These are phyloP conservation scores for Agarophyton chilense DNA, from an alignment of 23 red algal genomes.

Conservation along the genomic window DNA sequence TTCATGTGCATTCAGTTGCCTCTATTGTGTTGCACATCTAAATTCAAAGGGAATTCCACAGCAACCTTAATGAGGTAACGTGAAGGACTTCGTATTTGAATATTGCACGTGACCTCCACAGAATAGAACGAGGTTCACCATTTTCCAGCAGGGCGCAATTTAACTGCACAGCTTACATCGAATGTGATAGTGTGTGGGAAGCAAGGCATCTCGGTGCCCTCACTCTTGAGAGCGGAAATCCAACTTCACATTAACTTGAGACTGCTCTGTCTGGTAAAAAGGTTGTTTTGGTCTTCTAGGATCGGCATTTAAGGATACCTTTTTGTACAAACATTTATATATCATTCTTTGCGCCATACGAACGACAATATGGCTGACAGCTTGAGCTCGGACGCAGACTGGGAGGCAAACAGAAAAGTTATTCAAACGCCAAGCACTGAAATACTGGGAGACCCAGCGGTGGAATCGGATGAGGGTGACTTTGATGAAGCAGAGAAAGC, in stretches of 20 bases:
- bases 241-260: no score
- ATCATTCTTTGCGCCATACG: no score
- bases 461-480: slow-evolving; percentile 7
- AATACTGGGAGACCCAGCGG: not conserved
- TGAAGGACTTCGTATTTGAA: not conserved
- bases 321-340: no score
- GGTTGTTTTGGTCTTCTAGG: no score
- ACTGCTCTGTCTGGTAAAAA: no score
- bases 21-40: not conserved
- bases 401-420: not conserved
- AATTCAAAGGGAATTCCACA: slow-evolving; percentile 4
- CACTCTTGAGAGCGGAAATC: not conserved
- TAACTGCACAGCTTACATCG: not conserved
- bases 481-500: slow-evolving; percentile 35
- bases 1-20: no score
- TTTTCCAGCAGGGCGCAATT: not conserved
- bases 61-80: not conserved
- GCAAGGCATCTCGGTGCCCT: not conserved
- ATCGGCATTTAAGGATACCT: no score
- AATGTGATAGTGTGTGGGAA: not conserved
- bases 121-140: not conserved
- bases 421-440: not conserved
- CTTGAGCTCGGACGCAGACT: not conserved
- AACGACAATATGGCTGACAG: not conserved
- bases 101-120: not conserved